Evolutionary conservation across 352 stramenopile species (phyloP), one percentile per base, ranked within the genome.

Genomic region (Aphanomyces cochlioides): DNA sequence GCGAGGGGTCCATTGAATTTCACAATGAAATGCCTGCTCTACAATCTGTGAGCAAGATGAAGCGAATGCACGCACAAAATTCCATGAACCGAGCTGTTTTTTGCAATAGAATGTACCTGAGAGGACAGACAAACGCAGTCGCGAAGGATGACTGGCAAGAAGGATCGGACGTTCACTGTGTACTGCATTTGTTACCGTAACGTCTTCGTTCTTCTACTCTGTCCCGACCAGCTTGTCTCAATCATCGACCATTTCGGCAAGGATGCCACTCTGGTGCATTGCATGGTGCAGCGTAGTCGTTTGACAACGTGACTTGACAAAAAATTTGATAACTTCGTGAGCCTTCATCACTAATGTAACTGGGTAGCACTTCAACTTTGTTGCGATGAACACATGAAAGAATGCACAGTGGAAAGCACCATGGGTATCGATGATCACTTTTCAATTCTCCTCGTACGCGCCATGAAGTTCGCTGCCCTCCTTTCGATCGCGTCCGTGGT

Each of bases 401-500:
- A 89, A 12, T 74, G 57, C 8, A 80, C 75, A 53, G 81, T 88
- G 54, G 89, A 79, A 3, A 74, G 61, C 58, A 87, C 80, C 0
- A 89, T 96, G 13, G 72, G 96, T 97, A 21, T 85, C 75, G 80
- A 97, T 85, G 19, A 93, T 78, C 88, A 90, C 97, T 41, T 88
- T 78, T 34, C 97, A 47, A 10, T 45, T 41, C 53, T 84, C 77
- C 41, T 75, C 77, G 4, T 96, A 81, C 39, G 97, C 87, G 15
- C 73, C 61, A 5, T 86, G 86, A 65, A 80, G 84, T 13, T 78
- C 78, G 13, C 96, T 74, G 69, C 81, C 80, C 0, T 97, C 74
- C 10, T 74, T 86, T 67, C 97, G 87, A 13, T 79, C 56, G 0
- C 74, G 79, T 10, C 83, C 87, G 0, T 97, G 80, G 54, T 92